These are phyloP conservation scores for Paecilomyces niveus DNA, from an alignment of 2,329 filamentous ascomycete genomes.

Conservation along the genomic window DNA sequence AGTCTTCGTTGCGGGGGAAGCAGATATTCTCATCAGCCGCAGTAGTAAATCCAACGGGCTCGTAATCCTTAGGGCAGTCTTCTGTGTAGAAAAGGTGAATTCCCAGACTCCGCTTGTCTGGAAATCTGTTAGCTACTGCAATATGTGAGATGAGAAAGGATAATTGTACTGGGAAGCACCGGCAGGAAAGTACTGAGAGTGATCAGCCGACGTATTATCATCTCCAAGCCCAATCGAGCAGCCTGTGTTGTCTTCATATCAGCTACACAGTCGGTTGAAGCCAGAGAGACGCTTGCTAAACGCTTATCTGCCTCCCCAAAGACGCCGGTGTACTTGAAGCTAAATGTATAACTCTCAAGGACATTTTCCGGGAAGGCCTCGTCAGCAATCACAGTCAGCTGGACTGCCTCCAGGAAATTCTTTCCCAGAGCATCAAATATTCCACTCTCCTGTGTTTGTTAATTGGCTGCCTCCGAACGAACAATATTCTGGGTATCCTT, in stretches of 20 bases:
- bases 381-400: conserved; percentile 40
- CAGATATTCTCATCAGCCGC: conserved; percentile 20
- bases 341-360: conserved; percentile 46
- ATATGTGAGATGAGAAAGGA: conserved; percentile 3
- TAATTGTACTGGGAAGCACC: conserved; percentile 33
- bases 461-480: conserved; percentile 7
- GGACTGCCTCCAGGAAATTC: conserved; percentile 38
- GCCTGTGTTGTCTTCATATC: conserved; percentile 30
- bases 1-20: conserved; percentile 31
- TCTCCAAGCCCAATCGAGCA: conserved; percentile 36
- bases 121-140: neutral
- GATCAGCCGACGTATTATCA: conserved; percentile 36
- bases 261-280: conserved; percentile 20
- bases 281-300: conserved; percentile 20
- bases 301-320: conserved; percentile 22
- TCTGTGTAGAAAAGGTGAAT: conserved; percentile 41
- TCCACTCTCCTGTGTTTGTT: conserved; percentile 39
- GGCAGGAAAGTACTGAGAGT: conserved; percentile 32
- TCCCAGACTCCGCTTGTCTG: conserved; percentile 35
- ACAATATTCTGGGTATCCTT: conserved; percentile 8
- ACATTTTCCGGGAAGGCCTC: conserved; percentile 29
- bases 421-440: conserved; percentile 41
- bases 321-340: conserved; percentile 36
- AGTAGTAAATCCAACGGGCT: conserved; percentile 34
- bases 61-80: conserved; percentile 30